Base-by-base conservation (phyloP, 2,329 filamentous ascomycete genomes). In the Aspergillus neoniger region DNA sequence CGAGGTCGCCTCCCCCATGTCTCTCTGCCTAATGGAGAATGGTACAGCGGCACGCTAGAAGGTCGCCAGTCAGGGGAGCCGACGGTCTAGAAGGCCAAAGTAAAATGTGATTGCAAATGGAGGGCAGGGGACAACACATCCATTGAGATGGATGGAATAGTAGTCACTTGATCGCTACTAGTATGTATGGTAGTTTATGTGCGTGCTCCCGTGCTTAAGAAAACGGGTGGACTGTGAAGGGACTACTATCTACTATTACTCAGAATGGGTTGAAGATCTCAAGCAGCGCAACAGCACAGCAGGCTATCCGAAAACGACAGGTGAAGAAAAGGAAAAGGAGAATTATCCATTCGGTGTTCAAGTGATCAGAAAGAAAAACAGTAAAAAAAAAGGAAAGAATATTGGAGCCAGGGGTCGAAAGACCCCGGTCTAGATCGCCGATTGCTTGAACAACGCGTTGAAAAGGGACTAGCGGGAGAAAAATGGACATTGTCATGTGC, bases 401-500 rank as follows among this genome's bases (percentile, higher is more conserved):
- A 21, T 48, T 32, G 36, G 32, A 60, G 55, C 58, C 60, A 63
- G 57, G 58, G 54, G 60, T 50, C 60, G 48, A 60, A 55, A 57
- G 38, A 41, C 23, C 58, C 60, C 41, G 62, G 60, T 61, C 59
- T 62, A 64, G 57, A 64, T 44, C 55, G 47, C 7, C 23, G 41
- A 15, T 28, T 36, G 36, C 15, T 39, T 25, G 49, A 36, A 50
- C 60, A 47, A 32, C 44, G 51, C n/a, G 57, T 59, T 59, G 44
- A 53, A 59, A 59, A 59, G 17, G 53, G 53, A 59, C 55, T 57
- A 53, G 55, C 44, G 50, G 55, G 58, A 64, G 55, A 65, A 65
- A 65, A 65, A 57, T 64, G 62, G 38, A 59, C 61, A 53, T 36
- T 65, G 62, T 66, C 63, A 65, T 63, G 63, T 66, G 62, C 59